Conservation (phyloP, 345 rosid genomes). For the Limnanthes douglasii region DNA sequence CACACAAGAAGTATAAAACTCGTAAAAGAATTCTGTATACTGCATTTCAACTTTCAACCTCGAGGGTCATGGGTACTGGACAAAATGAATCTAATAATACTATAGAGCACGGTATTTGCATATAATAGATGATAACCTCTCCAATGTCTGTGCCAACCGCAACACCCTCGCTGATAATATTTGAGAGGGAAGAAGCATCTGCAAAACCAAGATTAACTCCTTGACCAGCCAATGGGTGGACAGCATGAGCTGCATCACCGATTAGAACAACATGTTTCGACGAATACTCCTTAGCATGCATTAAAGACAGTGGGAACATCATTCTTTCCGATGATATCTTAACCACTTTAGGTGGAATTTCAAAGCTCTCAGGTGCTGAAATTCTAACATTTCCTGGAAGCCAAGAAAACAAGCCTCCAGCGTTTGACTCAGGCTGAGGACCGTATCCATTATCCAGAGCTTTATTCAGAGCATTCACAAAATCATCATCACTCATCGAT, state of each 20-base stretch:
- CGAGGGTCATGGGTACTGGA: too few relatives aligned
- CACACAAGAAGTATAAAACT: too few relatives aligned
- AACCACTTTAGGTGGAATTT: conserved; percentile 62
- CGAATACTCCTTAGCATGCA: conserved; percentile 58
- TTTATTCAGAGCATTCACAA: conserved; percentile 58
- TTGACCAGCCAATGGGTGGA: conserved; percentile 96
- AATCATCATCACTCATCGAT: conserved; percentile 64
- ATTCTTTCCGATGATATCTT: conserved; percentile 69
- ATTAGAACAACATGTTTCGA: conserved; percentile 54
- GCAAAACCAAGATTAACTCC: conserved; percentile 94
- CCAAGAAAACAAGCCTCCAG: conserved; percentile 38
- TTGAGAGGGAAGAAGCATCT: conserved; percentile 68
- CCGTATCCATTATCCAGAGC: conserved; percentile 82
- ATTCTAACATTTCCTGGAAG: conserved; percentile 22
- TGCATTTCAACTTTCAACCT: too few relatives aligned
- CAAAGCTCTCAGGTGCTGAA: conserved; percentile 46
- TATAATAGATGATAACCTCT: too few relatives aligned
- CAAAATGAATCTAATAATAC: background rate
- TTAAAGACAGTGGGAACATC: conserved; percentile 79
- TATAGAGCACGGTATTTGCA: background rate
- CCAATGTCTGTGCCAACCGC: conserved; percentile 75
- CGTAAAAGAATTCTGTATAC: too few relatives aligned
- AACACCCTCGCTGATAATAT: conserved; percentile 51
- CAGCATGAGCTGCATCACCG: conserved; percentile 94
- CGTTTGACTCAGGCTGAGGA: conserved; percentile 52